Conservation (phyloP, 768 basidiomycete species). For the Mycena vulgaris region DNA sequence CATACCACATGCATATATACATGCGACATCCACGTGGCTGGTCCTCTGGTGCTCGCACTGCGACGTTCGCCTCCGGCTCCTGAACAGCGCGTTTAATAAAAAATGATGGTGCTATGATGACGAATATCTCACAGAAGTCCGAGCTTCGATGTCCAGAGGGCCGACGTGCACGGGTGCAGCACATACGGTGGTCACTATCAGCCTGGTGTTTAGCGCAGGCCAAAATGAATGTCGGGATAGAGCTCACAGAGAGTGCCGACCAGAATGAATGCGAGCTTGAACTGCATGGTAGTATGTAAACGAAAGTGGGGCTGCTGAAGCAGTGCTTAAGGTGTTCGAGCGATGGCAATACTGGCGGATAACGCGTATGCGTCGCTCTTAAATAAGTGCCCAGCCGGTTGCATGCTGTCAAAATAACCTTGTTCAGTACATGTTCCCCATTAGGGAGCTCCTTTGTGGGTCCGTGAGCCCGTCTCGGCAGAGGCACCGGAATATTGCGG, state of each 20-base stretch:
- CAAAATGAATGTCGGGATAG: not conserved
- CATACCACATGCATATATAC: not conserved
- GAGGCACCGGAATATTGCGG: not conserved
- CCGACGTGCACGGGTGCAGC: not conserved
- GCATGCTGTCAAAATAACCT: not conserved
- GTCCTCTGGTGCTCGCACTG: not conserved
- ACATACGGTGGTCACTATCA: not conserved
- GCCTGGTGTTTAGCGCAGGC: not conserved
- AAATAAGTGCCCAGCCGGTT: not conserved
- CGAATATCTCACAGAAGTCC: not conserved
- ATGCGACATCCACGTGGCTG: constrained; percentile 1
- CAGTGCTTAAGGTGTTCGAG: not conserved
- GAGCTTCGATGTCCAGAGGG: constrained; percentile 5
- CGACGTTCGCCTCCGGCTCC: not conserved
- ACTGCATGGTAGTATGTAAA: not conserved
- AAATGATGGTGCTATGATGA: not conserved
- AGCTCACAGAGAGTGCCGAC: not conserved
- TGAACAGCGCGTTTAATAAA: not conserved
- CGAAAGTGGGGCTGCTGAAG: not conserved
- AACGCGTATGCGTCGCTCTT: not conserved
- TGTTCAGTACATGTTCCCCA: not conserved
- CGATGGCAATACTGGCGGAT: not conserved
- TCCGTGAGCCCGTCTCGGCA: not conserved
- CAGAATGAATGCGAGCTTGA: not conserved
- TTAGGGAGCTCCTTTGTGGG: constrained; percentile 3